These are phyloP conservation scores for Elongisporangium anandrum DNA, from an alignment of 352 stramenopile genomes.

Conservation along the genomic window DNA sequence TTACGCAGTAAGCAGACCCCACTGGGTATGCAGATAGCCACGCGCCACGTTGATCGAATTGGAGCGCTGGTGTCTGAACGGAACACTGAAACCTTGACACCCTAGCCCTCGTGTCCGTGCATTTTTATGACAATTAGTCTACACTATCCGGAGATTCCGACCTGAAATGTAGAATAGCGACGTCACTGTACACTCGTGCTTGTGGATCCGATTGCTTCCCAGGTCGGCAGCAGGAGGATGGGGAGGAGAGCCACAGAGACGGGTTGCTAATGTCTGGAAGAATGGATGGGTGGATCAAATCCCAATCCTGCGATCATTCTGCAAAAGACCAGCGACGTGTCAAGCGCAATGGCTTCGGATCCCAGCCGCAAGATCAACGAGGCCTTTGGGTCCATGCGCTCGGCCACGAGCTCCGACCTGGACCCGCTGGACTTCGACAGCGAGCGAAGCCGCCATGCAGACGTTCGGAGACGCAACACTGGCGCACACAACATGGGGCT, in stretches of 20 bases:
- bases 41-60: too few species aligned
- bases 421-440: not conserved
- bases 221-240: not conserved
- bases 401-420: not conserved
- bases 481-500: conserved; percentile 14
- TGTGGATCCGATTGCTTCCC: not conserved
- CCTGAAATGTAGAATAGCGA: not conserved
- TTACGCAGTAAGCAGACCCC: too few species aligned
- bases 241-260: not conserved
- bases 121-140: not conserved
- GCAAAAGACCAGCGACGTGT: not conserved
- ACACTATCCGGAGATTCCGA: not conserved
- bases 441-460: not conserved
- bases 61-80: too few species aligned
- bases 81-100: not conserved
- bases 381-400: not conserved
- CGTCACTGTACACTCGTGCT: not conserved
- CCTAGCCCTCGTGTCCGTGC: not conserved
- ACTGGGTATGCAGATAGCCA: too few species aligned
- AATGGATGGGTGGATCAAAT: not conserved
- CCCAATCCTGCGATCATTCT: not conserved
- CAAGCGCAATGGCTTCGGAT: not conserved
- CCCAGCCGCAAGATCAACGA: not conserved
- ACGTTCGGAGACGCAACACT: not conserved
- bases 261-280: not conserved